phyloP scores from a whole-genome alignment of 768 basidiomycete species.

The Lanmaoa rubissima region DNA sequence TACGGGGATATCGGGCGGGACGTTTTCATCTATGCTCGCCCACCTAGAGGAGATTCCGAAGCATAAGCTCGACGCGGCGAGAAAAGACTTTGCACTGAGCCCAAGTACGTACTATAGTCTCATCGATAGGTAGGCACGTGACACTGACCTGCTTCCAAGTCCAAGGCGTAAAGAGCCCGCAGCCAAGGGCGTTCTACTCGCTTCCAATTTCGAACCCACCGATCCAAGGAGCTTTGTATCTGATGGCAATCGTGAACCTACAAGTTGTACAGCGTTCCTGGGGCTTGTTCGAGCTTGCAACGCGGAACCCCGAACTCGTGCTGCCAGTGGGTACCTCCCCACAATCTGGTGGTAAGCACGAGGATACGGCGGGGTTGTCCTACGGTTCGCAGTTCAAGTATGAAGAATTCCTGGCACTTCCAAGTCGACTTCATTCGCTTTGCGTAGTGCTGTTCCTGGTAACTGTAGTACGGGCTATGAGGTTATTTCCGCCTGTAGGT shows the following conservation, averaged over 20 bases:
- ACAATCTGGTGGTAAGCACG: conserved; percentile 17
- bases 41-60: conserved; percentile 33
- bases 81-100: conserved; percentile 40
- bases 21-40: conserved; percentile 37
- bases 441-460: conserved; percentile 37
- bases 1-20: conserved; percentile 35
- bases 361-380: conserved; percentile 19
- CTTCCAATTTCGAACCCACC: conserved; percentile 34
- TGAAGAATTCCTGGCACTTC: conserved; percentile 59
- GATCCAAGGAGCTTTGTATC: conserved; percentile 40
- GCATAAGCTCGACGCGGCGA: conserved; percentile 29
- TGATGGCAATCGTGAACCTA: conserved; percentile 46
- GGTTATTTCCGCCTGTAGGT: conserved; percentile 39
- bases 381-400: conserved; percentile 80
- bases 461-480: conserved; percentile 25
- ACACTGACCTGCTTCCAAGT: conserved; percentile 25
- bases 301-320: conserved; percentile 17
- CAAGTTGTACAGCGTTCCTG: conserved; percentile 56
- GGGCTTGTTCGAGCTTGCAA: conserved; percentile 44
- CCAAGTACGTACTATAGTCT: conserved; percentile 39
- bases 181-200: conserved; percentile 34
- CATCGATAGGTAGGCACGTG: neutral
- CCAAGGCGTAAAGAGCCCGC: conserved; percentile 29
- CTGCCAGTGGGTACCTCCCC: neutral
- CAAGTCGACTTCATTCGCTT: conserved; percentile 40